These are phyloP conservation scores for Calonectria naviculata DNA, from an alignment of 2,329 filamentous ascomycete species.

Conservation along the genomic window DNA sequence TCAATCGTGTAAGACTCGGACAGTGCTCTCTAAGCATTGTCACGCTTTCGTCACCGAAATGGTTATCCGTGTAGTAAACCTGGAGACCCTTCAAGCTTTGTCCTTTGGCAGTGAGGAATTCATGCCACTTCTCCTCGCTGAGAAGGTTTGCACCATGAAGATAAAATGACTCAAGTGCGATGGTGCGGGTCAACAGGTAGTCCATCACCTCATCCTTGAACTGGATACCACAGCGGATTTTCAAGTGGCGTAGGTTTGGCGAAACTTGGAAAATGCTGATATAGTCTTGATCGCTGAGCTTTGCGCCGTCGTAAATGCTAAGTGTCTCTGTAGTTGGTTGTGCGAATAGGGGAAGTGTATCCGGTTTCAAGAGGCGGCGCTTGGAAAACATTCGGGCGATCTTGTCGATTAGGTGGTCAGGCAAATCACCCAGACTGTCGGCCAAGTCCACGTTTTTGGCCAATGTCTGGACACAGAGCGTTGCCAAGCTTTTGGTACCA, in stretches of 20 bases:
- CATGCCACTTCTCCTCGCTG: conserved; percentile 79
- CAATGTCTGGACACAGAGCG: conserved; percentile 71
- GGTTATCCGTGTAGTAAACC: conserved; percentile 85
- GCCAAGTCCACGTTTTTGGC: conserved; percentile 72
- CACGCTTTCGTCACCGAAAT: conserved; percentile 80
- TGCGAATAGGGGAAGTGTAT: conserved; percentile 68
- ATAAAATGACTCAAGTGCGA: conserved; percentile 77
- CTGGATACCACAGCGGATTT: conserved; percentile 87
- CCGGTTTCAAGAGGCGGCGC: conserved; percentile 64
- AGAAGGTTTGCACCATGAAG: conserved; percentile 89
- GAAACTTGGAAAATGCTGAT: conserved; percentile 83
- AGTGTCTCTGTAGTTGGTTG: conserved; percentile 62
- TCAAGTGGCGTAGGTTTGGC: conserved; percentile 75
- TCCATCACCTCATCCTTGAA: conserved; percentile 88
- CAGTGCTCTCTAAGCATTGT: conserved; percentile 71
- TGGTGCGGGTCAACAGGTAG: conserved; percentile 80
- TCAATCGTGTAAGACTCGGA: conserved; percentile 77
- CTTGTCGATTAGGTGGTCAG: conserved; percentile 65
- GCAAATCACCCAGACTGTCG: conserved; percentile 70
- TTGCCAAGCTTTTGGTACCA: conserved; percentile 76
- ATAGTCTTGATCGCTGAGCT: conserved; percentile 80
- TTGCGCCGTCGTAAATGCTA: conserved; percentile 68
- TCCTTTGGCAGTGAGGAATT: conserved; percentile 75
- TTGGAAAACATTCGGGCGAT: conserved; percentile 71
- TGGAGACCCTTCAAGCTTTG: conserved; percentile 74